Evolutionary conservation across 208 protist genomes (phyloP).

Genomic region (Entamoeba invadens): DNA sequence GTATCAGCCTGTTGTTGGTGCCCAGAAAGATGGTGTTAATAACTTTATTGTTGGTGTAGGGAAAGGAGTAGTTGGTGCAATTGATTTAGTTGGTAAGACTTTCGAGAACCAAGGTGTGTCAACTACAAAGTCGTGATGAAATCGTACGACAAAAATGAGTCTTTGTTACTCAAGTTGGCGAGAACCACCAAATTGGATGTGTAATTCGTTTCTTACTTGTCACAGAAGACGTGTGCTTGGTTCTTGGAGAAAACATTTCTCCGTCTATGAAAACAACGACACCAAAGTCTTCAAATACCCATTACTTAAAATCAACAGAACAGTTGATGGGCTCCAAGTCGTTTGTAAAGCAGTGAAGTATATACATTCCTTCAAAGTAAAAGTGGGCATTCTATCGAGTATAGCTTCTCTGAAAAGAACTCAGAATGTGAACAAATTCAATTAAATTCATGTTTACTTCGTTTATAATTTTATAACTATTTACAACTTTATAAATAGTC

Average conservation of each 20-base stretch:
- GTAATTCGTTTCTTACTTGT: background rate
- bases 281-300: too few species aligned
- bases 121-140: background rate
- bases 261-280: too few species aligned
- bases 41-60: conserved; percentile 5
- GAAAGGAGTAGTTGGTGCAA: background rate
- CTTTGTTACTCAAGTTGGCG: background rate
- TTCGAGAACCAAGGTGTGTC: background rate
- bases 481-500: too few species aligned
- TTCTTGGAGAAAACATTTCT: background rate
- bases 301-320: too few species aligned
- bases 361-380: too few species aligned
- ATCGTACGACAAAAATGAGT: background rate
- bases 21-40: background rate
- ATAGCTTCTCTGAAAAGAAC: too few species aligned
- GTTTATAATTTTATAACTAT: too few species aligned
- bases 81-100: background rate
- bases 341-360: too few species aligned
- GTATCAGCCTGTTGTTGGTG: conserved; percentile 5
- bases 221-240: background rate
- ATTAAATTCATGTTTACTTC: too few species aligned
- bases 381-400: too few species aligned
- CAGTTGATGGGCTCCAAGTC: too few species aligned
- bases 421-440: too few species aligned
- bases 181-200: background rate